Evolutionary conservation across 345 rosid species (phyloP).

Genomic region (Populus pruinosa): DNA sequence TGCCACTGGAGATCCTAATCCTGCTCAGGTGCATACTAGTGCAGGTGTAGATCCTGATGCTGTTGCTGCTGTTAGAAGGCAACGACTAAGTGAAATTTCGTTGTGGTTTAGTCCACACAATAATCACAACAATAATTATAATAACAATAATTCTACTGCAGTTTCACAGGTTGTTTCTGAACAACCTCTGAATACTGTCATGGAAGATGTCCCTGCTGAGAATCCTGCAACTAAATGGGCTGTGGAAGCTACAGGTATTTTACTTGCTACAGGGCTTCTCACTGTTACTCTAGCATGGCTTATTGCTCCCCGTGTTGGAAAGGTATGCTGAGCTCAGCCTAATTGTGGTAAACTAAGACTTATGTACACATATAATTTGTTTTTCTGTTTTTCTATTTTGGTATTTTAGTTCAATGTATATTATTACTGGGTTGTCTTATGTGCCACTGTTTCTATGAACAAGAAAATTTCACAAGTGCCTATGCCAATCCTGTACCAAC

Average conservation of each 20-base stretch:
- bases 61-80: conserved; percentile 74
- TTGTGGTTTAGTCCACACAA: conserved; percentile 74
- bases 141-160: conserved; percentile 37
- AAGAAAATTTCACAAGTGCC: not conserved
- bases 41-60: conserved; percentile 74
- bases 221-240: conserved; percentile 90
- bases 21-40: conserved; percentile 36
- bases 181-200: conserved; percentile 48
- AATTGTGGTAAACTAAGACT: not conserved
- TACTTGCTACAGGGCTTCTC: conserved; percentile 87
- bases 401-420: not conserved
- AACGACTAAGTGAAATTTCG: conserved; percentile 73
- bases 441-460: not conserved
- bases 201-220: conserved; percentile 53
- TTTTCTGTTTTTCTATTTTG: not conserved
- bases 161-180: conserved; percentile 63
- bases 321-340: conserved; percentile 40
- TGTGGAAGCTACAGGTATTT: conserved; percentile 90
- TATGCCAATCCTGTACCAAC: not conserved
- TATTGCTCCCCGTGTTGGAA: conserved; percentile 96
- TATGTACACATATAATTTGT: not conserved
- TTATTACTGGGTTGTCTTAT: not conserved
- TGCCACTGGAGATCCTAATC: conserved; percentile 60
- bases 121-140: conserved; percentile 21
- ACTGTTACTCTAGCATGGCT: conserved; percentile 95